Percentiles rank a stretch among this genome's conserved stretches.
phyloP scores from a whole-genome alignment of 2,329 filamentous ascomycete species.

The Xylariales sp. region DNA sequence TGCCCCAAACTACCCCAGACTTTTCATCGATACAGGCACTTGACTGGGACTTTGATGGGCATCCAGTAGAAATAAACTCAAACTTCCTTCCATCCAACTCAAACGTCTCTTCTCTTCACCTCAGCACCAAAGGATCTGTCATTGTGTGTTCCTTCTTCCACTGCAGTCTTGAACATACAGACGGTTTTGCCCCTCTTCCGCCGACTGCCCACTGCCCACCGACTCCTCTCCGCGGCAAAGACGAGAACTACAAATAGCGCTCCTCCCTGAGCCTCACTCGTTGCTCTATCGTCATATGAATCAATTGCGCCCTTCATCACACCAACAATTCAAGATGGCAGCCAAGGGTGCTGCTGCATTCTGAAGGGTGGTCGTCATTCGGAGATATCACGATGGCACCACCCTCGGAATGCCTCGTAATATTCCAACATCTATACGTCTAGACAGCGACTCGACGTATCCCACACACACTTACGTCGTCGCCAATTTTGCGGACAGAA shows the following conservation, averaged over 20 bases:
- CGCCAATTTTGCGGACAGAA: too few species aligned
- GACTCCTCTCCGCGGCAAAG: too few species aligned
- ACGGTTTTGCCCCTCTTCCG: background rate
- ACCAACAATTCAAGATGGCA: slow-evolving; percentile 29
- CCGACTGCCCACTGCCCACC: background rate
- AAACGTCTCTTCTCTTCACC: background rate
- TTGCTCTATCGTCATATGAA: too few species aligned
- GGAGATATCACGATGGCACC: slow-evolving; percentile 49
- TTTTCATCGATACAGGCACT: background rate
- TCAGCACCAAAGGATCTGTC: too few species aligned
- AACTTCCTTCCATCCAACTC: background rate
- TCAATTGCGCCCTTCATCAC: too few species aligned
- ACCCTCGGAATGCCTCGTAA: slow-evolving; percentile 42
- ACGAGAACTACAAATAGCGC: too few species aligned
- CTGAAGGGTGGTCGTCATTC: slow-evolving; percentile 49
- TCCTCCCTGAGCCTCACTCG: too few species aligned
- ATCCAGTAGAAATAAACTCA: too few species aligned
- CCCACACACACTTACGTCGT: too few species aligned
- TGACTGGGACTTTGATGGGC: background rate
- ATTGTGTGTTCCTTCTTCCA: slow-evolving; percentile 1
- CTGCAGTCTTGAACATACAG: too few species aligned
- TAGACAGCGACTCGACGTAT: too few species aligned
- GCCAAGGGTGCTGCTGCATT: slow-evolving; percentile 39
- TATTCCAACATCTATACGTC: slow-evolving; percentile 16
- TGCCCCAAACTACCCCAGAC: background rate